phyloP scores from a whole-genome alignment of 2,329 filamentous ascomycete species.

The Penicillium sp. region DNA sequence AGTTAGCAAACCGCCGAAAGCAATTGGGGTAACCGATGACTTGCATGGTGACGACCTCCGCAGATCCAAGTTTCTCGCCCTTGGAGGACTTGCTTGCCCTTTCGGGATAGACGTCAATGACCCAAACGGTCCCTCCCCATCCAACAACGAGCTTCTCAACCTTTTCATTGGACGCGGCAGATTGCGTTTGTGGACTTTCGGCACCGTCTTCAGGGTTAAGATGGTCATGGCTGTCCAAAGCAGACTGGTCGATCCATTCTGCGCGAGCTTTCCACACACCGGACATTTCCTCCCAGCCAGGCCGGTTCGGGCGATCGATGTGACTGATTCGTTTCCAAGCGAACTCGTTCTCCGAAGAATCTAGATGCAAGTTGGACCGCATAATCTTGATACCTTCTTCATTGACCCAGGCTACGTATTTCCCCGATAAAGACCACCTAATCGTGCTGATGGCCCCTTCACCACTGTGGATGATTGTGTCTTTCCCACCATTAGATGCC shows the following conservation, averaged over 20 bases:
- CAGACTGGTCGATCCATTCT: conserved; percentile 89
- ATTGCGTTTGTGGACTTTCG: conserved; percentile 44
- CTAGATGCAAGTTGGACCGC: conserved; percentile 81
- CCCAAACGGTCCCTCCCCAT: conserved; percentile 96
- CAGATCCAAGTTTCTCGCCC: conserved; percentile 73
- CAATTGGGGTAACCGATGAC: conserved; percentile 37
- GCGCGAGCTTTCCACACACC: conserved; percentile 88
- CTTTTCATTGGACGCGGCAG: conserved; percentile 45
- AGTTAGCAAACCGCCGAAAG: conserved; percentile 26
- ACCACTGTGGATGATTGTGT: conserved; percentile 84
- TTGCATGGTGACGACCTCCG: conserved; percentile 90
- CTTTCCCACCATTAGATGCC: conserved; percentile 75
- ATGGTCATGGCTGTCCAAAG: conserved; percentile 72
- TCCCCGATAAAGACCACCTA: conserved; percentile 91
- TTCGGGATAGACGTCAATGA: conserved; percentile 84
- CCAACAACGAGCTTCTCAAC: conserved; percentile 82
- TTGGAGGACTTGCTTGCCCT: conserved; percentile 67
- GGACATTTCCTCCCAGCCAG: conserved; percentile 94
- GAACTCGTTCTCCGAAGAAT: conserved; percentile 72
- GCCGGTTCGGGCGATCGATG: conserved; percentile 81
- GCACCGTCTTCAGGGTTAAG: conserved; percentile 29
- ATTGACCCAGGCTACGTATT: conserved; percentile 92
- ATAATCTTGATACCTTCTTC: conserved; percentile 98
- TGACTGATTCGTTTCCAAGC: conserved; percentile 96
- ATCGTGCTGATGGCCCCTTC: conserved; percentile 90